phyloP scores from a whole-genome alignment of 257 asterid genomes.

The Solanum chilense region DNA sequence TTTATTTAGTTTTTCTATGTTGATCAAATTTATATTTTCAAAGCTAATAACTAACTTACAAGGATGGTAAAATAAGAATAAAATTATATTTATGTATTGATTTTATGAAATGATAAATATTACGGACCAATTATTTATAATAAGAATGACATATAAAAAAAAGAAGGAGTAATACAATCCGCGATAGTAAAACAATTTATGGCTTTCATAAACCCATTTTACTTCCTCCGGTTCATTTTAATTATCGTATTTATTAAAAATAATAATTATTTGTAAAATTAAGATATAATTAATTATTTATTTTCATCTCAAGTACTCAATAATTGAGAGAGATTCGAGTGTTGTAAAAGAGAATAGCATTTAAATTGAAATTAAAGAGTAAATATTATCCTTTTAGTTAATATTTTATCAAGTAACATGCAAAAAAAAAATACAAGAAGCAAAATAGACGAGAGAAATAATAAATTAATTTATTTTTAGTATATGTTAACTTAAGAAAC shows the following conservation, averaged over 20 bases:
- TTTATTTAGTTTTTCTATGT: too few relatives aligned
- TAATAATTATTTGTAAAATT: neutral
- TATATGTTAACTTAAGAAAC: neutral
- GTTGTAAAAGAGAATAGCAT: too few relatives aligned
- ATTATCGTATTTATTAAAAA: neutral
- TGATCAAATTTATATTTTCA: too few relatives aligned
- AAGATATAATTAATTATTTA: neutral
- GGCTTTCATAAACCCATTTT: neutral
- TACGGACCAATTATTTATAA: too few relatives aligned
- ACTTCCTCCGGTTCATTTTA: neutral
- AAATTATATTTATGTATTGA: too few relatives aligned
- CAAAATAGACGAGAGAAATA: too few relatives aligned
- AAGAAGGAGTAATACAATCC: neutral
- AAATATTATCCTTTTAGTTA: neutral
- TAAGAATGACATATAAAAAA: too few relatives aligned
- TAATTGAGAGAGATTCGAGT: neutral
- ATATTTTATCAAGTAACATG: neutral
- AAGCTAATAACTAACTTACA: too few relatives aligned
- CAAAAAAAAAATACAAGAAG: too few relatives aligned
- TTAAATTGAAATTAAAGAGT: neutral
- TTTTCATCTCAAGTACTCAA: neutral
- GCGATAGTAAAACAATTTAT: neutral
- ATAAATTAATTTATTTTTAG: neutral
- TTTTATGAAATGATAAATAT: too few relatives aligned
- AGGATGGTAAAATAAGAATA: too few relatives aligned